Evolutionary conservation across 768 basidiomycete genomes (phyloP).

Genomic region (Austroboletus eburneus): DNA sequence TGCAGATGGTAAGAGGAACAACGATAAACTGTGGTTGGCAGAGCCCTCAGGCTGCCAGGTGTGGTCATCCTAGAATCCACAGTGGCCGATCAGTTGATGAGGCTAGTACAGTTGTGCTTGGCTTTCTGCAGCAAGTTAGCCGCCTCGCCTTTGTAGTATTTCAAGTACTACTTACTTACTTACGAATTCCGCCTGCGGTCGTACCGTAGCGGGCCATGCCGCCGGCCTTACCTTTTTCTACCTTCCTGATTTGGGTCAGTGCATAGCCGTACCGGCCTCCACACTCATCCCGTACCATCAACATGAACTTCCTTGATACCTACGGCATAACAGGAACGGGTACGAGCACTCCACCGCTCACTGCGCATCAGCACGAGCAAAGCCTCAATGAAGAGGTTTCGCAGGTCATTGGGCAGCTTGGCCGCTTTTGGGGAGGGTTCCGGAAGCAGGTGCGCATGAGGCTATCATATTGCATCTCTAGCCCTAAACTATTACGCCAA

Average conservation of each 20-base stretch:
- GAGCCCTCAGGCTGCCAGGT: too few relatives aligned
- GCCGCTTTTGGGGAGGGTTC: slow-evolving; percentile 88
- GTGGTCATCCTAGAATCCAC: too few relatives aligned
- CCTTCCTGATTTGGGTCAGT: slow-evolving; percentile 14
- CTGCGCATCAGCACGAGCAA: slow-evolving; percentile 39
- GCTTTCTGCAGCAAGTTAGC: too few relatives aligned
- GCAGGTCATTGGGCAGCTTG: slow-evolving; percentile 84
- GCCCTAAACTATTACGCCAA: slow-evolving; percentile 6
- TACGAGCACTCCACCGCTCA: slow-evolving; percentile 43
- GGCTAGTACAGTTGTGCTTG: too few relatives aligned
- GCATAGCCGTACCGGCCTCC: background rate
- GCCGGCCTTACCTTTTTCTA: too few relatives aligned
- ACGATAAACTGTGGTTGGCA: too few relatives aligned
- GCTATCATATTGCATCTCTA: background rate
- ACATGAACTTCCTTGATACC: slow-evolving; percentile 74
- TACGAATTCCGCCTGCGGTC: too few relatives aligned
- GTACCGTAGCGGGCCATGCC: too few relatives aligned
- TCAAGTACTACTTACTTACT: too few relatives aligned
- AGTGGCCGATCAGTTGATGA: too few relatives aligned
- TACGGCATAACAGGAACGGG: slow-evolving; percentile 50
- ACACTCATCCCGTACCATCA: background rate
- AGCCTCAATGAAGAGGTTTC: slow-evolving; percentile 83
- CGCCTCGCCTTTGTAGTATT: too few relatives aligned
- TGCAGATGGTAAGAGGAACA: too few relatives aligned
- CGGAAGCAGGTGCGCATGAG: slow-evolving; percentile 70